Percentiles rank a stretch among this genome's conserved stretches.
Evolutionary conservation across 768 basidiomycete species (phyloP).

Genomic region (Naganishia antarctica): DNA sequence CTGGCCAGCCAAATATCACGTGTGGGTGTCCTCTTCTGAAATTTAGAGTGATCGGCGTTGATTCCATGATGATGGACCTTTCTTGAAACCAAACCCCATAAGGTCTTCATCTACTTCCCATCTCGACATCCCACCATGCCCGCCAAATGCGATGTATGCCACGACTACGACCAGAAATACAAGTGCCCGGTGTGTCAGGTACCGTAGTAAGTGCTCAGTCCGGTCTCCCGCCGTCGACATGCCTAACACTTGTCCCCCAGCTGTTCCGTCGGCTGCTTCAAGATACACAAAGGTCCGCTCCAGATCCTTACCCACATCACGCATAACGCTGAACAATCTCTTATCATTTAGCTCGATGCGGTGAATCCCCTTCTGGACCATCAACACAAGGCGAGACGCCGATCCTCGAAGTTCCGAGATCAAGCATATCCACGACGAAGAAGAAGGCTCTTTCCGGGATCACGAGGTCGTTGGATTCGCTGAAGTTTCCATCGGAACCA

Average conservation of each 20-base stretch:
- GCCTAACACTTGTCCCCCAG: background rate
- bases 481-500: conserved; percentile 4
- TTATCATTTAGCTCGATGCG: conserved; percentile 4
- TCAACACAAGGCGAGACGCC: conserved; percentile 5
- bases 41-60: too few relatives aligned
- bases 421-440: background rate
- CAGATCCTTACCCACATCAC: background rate
- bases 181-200: conserved; percentile 15
- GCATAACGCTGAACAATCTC: background rate
- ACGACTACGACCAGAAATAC: conserved; percentile 12
- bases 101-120: too few relatives aligned
- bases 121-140: conserved; percentile 7
- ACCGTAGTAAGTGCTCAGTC: background rate
- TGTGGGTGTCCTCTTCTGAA: too few relatives aligned
- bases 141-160: background rate
- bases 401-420: background rate
- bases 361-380: conserved; percentile 8
- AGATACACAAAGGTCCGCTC: conserved; percentile 1
- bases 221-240: too few relatives aligned
- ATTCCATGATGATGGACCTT: too few relatives aligned
- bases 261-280: conserved; percentile 19
- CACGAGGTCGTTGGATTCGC: conserved; percentile 8
- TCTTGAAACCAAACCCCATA: too few relatives aligned
- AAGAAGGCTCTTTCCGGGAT: conserved; percentile 1
- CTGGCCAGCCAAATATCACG: too few relatives aligned